These are phyloP conservation scores for Camelina laxa DNA, from an alignment of 345 rosid genomes.

Conservation along the genomic window DNA sequence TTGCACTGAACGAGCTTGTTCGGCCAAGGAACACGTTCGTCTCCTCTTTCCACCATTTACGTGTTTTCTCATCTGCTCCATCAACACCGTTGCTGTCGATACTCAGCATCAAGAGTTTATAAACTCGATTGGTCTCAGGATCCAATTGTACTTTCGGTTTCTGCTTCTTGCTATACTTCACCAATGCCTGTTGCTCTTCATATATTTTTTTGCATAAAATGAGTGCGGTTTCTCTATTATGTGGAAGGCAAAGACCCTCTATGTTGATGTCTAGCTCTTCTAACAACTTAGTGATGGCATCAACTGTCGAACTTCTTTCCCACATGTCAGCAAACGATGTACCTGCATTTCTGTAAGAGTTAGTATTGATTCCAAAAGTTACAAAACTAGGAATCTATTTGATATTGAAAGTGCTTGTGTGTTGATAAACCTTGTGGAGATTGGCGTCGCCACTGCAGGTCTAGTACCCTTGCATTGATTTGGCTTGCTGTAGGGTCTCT, in stretches of 20 bases:
- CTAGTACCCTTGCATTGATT: constrained; percentile 27
- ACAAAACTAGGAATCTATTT: not conserved
- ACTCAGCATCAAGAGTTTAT: constrained; percentile 67
- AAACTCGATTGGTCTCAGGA: constrained; percentile 74
- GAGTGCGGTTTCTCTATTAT: constrained; percentile 51
- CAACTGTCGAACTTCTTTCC: constrained; percentile 41
- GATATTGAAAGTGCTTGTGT: not conserved
- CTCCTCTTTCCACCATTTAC: constrained; percentile 79
- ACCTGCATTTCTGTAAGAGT: constrained; percentile 49
- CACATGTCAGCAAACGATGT: constrained; percentile 42
- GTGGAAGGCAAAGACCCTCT: constrained; percentile 40
- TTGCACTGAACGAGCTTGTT: constrained; percentile 76
- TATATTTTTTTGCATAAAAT: constrained; percentile 47
- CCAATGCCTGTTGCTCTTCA: constrained; percentile 49
- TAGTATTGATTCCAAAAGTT: not conserved
- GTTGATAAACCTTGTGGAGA: constrained; percentile 35
- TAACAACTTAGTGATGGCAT: constrained; percentile 49
- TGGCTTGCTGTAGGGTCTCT: constrained; percentile 35
- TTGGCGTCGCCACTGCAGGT: constrained; percentile 27
- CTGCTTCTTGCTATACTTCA: constrained; percentile 38
- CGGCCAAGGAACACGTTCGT: constrained; percentile 63
- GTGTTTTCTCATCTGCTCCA: constrained; percentile 65
- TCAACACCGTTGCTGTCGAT: constrained; percentile 69
- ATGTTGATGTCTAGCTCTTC: constrained; percentile 53
- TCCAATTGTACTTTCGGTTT: constrained; percentile 73